These are phyloP conservation scores for Neoascochyta sp. DNA, from an alignment of 2,329 filamentous ascomycete genomes.

Conservation along the genomic window DNA sequence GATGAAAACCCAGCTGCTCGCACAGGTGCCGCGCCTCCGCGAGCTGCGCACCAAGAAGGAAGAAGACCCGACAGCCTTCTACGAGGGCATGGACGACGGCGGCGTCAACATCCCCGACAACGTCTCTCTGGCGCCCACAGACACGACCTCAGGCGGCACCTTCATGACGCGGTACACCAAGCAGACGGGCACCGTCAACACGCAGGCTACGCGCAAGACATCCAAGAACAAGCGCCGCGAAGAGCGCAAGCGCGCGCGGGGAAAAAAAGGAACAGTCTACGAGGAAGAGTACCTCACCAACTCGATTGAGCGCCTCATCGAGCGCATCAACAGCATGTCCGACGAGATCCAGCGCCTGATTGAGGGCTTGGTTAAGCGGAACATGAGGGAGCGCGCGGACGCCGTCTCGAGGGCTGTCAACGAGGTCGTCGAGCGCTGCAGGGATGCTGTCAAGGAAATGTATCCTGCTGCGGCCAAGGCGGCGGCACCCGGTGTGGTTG, in stretches of 20 bases:
- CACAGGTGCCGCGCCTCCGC: constrained; percentile 79
- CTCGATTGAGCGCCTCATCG: constrained; percentile 76
- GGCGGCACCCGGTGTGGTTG: neutral
- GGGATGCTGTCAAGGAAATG: constrained; percentile 59
- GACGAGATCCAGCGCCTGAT: constrained; percentile 72
- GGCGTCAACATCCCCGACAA: constrained; percentile 78
- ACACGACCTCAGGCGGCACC: constrained; percentile 72
- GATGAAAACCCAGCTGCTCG: constrained; percentile 77
- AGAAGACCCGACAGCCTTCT: constrained; percentile 83
- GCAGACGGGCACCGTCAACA: constrained; percentile 68
- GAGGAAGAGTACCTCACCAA: constrained; percentile 97
- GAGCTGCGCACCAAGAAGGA: constrained; percentile 78
- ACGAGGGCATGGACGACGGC: constrained; percentile 59
- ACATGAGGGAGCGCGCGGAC: constrained; percentile 82
- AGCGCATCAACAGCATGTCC: constrained; percentile 70
- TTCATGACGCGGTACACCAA: constrained; percentile 92
- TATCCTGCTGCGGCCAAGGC: constrained; percentile 13
- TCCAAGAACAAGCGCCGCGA: constrained; percentile 85
- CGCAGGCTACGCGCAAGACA: constrained; percentile 71
- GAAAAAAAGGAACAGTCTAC: constrained; percentile 95
- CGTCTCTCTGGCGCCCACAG: constrained; percentile 82
- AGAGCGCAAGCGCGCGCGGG: constrained; percentile 89
- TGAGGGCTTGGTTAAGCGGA: constrained; percentile 70
- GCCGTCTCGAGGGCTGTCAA: constrained; percentile 70
- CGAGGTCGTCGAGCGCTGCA: constrained; percentile 70